phyloP scores from a whole-genome alignment of 2,329 filamentous ascomycete species.

The Reticulascus tulasneorum region DNA sequence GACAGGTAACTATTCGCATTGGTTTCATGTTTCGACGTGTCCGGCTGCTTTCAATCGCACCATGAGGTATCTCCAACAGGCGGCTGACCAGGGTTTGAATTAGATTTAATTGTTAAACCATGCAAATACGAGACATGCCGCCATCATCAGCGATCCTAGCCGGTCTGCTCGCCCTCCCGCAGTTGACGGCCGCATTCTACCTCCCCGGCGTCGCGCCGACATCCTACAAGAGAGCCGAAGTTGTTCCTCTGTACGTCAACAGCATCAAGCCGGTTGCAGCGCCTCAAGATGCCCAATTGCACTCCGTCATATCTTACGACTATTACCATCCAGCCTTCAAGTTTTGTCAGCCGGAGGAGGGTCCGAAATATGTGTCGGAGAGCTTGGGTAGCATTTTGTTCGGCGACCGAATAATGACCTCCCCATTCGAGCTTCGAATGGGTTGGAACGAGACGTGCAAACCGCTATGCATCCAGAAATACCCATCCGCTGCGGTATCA shows the following conservation, averaged over 20 bases:
- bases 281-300: constrained; percentile 71
- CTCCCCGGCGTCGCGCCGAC: constrained; percentile 93
- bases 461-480: constrained; percentile 64
- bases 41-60: too few species aligned
- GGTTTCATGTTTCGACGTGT: constrained; percentile 9
- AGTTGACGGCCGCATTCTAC: constrained; percentile 74
- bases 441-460: constrained; percentile 83
- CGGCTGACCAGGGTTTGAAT: too few species aligned
- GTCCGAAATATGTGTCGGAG: constrained; percentile 77
- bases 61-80: too few species aligned
- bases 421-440: constrained; percentile 88
- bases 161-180: constrained; percentile 47
- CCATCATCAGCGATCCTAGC: constrained; percentile 46
- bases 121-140: constrained; percentile 43
- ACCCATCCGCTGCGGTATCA: constrained; percentile 60
- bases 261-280: constrained; percentile 82
- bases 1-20: constrained; percentile 8
- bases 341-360: constrained; percentile 78
- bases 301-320: constrained; percentile 92
- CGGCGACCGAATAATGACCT: constrained; percentile 95
- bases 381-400: constrained; percentile 95
- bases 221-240: constrained; percentile 76
- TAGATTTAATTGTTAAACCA: too few species aligned
- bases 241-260: constrained; percentile 88
- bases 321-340: constrained; percentile 88